phyloP scores from a whole-genome alignment of 768 basidiomycete genomes.

The Leccinum imitatum region DNA sequence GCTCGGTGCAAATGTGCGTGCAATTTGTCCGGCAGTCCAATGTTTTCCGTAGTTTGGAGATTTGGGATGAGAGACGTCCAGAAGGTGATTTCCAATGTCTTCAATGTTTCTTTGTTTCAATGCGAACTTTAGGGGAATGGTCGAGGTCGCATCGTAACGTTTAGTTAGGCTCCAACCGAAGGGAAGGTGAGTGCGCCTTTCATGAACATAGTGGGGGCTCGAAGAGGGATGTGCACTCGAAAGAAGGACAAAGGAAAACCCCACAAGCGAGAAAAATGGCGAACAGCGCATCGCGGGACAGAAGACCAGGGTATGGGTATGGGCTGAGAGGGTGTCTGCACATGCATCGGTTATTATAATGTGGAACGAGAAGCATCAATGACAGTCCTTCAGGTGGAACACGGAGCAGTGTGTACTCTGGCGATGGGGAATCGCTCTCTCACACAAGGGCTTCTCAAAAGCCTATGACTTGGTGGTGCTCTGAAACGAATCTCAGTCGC shows the following conservation, averaged over 20 bases:
- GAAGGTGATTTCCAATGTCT: slow-evolving; percentile 24
- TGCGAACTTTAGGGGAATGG: slow-evolving; percentile 32
- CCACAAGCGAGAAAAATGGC: slow-evolving; percentile 4
- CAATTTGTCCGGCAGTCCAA: slow-evolving; percentile 32
- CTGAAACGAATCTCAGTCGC: not conserved
- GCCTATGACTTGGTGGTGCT: not conserved
- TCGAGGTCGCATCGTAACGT: slow-evolving; percentile 32
- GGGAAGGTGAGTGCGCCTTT: slow-evolving; percentile 38
- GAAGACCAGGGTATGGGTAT: not conserved
- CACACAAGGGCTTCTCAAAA: not conserved
- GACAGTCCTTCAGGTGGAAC: not conserved
- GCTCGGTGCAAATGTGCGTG: slow-evolving; percentile 27
- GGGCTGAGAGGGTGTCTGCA: not conserved
- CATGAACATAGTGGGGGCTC: slow-evolving; percentile 36
- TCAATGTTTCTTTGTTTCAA: slow-evolving; percentile 33
- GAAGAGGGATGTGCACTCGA: slow-evolving; percentile 16
- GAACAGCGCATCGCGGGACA: slow-evolving; percentile 14
- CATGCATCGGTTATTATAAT: not conserved
- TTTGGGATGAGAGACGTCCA: slow-evolving; percentile 36
- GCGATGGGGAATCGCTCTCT: not conserved
- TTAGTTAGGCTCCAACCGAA: slow-evolving; percentile 38
- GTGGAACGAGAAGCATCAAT: not conserved
- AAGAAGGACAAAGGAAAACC: slow-evolving; percentile 13
- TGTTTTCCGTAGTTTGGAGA: slow-evolving; percentile 31
- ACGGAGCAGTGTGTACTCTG: not conserved